phyloP scores from a whole-genome alignment of 2,329 filamentous ascomycete species.

The Rhytidhysteron rufulum region DNA sequence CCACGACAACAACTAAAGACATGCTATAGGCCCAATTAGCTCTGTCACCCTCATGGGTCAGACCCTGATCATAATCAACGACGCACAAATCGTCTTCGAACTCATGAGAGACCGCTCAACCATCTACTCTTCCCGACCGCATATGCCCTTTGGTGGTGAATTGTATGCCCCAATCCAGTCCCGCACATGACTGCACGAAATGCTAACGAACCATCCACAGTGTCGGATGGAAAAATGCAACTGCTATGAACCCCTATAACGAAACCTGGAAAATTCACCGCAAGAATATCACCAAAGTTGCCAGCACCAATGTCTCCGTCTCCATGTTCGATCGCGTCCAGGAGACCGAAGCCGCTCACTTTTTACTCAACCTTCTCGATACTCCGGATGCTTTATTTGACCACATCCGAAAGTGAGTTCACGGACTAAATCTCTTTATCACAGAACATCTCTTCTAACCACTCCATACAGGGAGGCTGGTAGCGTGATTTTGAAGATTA shows the following conservation, averaged over 20 bases:
- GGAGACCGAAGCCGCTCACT: constrained; percentile 25
- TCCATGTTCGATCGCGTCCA: constrained; percentile 23
- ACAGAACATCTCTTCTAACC: too few species aligned
- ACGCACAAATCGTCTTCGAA: constrained; percentile 22
- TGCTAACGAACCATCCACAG: constrained; percentile 6
- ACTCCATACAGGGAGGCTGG: too few species aligned
- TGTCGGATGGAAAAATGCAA: constrained; percentile 22
- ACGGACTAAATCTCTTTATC: too few species aligned
- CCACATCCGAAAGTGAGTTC: constrained; percentile 25
- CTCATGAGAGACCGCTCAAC: constrained; percentile 18
- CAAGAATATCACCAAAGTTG: constrained; percentile 24
- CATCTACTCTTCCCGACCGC: constrained; percentile 18
- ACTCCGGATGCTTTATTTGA: constrained; percentile 19
- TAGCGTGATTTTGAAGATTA: constrained; percentile 19
- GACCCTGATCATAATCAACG: constrained; percentile 27
- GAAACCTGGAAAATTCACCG: constrained; percentile 21
- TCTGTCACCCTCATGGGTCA: constrained; percentile 26
- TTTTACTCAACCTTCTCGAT: constrained; percentile 20
- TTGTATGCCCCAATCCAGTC: constrained; percentile 13
- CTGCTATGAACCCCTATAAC: constrained; percentile 17
- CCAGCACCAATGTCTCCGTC: constrained; percentile 16
- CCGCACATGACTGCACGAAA: neutral
- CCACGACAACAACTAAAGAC: too few species aligned
- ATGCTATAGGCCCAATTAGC: constrained; percentile 28
- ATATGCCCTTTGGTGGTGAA: constrained; percentile 20